Conservation (phyloP, 805 yeast species). For the Lachancea dasiensis region DNA sequence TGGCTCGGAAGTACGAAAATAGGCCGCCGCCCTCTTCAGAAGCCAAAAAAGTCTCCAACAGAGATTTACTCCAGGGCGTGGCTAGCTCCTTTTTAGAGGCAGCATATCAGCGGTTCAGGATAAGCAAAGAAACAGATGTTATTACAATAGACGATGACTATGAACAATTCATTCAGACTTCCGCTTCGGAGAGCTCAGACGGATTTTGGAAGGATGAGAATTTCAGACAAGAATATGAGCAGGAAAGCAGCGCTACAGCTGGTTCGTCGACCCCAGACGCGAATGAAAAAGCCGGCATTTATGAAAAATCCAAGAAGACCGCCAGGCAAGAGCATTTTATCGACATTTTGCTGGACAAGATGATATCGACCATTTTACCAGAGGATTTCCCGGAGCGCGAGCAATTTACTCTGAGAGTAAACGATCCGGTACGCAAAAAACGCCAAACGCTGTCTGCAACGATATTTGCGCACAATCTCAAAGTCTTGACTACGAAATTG, state of each 20-base stretch:
- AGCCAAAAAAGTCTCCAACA: constrained; percentile 18
- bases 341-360: constrained; percentile 50
- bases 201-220: constrained; percentile 24
- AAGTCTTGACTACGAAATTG: constrained; percentile 48
- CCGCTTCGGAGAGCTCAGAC: constrained; percentile 24
- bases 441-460: constrained; percentile 55
- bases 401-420: constrained; percentile 36
- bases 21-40: constrained; percentile 22
- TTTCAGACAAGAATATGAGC: constrained; percentile 18
- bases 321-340: constrained; percentile 46
- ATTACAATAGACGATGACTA: constrained; percentile 12
- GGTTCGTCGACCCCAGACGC: too few species aligned
- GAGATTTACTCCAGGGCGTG: constrained; percentile 33
- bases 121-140: constrained; percentile 13
- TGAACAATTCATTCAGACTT: constrained; percentile 10
- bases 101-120: constrained; percentile 36
- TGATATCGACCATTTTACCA: constrained; percentile 46
- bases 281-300: too few species aligned
- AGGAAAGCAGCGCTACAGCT: constrained; percentile 8
- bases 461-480: constrained; percentile 50
- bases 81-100: constrained; percentile 42
- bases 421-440: constrained; percentile 40
- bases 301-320: not conserved
- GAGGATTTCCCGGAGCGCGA: constrained; percentile 44
- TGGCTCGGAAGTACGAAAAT: constrained; percentile 24